Conservation (phyloP, 2,329 filamentous ascomycete genomes). For the Xylaria sp. region DNA sequence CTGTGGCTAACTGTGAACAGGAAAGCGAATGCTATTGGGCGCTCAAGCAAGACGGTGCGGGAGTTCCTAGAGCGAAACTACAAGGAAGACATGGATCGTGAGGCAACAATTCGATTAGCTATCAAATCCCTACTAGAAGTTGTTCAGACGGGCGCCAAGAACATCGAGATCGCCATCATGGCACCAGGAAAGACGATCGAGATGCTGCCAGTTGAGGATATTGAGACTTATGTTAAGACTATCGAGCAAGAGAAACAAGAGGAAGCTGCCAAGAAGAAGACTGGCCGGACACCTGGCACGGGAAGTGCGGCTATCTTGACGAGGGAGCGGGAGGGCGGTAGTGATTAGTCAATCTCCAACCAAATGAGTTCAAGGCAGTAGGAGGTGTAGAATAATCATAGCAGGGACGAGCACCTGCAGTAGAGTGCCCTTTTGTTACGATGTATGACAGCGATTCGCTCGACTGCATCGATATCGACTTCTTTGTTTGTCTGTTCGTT, state of each 20-base stretch:
- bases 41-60: constrained; percentile 97
- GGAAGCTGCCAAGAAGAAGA: constrained; percentile 97
- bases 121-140: constrained; percentile 99
- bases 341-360: constrained; percentile 29
- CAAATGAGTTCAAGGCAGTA: neutral
- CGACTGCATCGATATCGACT: neutral
- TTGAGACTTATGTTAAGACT: constrained; percentile 96
- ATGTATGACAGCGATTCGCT: constrained; percentile 14
- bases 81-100: constrained; percentile 95
- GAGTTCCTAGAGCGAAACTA: constrained; percentile 99
- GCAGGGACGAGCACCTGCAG: constrained; percentile 1
- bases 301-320: constrained; percentile 77
- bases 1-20: constrained; percentile 52
- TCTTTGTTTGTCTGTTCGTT: constrained; percentile 22
- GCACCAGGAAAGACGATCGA: constrained; percentile 88
- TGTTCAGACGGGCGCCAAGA: constrained; percentile 98
- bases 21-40: constrained; percentile 99
- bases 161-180: constrained; percentile 99
- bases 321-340: constrained; percentile 54
- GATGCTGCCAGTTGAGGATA: constrained; percentile 93
- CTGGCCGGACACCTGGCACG: constrained; percentile 71
- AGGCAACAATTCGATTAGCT: constrained; percentile 93
- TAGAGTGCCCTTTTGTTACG: constrained; percentile 15
- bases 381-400: constrained; percentile 17
- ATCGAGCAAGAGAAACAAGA: constrained; percentile 99